Base-by-base conservation (phyloP, 2,329 filamentous ascomycete genomes). In the Berkeleyomyces rouxiae region DNA sequence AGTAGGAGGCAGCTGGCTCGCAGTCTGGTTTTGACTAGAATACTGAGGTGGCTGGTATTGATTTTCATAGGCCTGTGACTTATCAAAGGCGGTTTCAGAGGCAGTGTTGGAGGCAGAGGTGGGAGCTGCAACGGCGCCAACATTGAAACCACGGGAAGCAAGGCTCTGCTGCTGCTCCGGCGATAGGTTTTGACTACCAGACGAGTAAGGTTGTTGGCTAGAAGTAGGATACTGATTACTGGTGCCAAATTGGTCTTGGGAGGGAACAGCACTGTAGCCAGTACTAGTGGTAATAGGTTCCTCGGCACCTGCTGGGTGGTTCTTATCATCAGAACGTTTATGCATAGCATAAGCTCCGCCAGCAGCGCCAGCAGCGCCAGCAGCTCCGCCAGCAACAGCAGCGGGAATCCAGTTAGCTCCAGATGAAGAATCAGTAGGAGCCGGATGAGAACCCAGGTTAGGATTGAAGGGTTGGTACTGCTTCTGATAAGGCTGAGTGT, bases 141-240 rank as follows among this genome's bases (percentile, higher is more conserved):
- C 16, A 33, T 55, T 53, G 31, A 59, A 61, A 23, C 53, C 51
- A 33, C 59, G 58, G 49, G 63, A 13, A 16, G 53, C 53, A 9
- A 61, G 31, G 23, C 61, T 59, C 33, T n/a, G 23, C 16, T 49
- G 62, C 46, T 61, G 51, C 9, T 61, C 43, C 7, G 53, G 37
- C 9, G 31, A 46, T 42, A 61, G 9, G 4, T 59, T 49, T 7
- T 46, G 47, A 7, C 55, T 23, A n/a, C 59, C 31, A n/a, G 39
- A 13, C n/a, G 44, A 39, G 44, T 58, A 37, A 16, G 61, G 58
- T 39, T 58, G 55, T 7, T 42, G 31, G n/a, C 55, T 58, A 39
- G 39, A 31, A 47, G 59, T 49, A 40, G 59, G 33, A 9, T 61
- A 61, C 37, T 53, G 59, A n/a, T 61, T 44, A 4, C 51, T 42